Evolutionary conservation across 441 rosid species (phyloP).

Genomic region (Isatis lusitanica): DNA sequence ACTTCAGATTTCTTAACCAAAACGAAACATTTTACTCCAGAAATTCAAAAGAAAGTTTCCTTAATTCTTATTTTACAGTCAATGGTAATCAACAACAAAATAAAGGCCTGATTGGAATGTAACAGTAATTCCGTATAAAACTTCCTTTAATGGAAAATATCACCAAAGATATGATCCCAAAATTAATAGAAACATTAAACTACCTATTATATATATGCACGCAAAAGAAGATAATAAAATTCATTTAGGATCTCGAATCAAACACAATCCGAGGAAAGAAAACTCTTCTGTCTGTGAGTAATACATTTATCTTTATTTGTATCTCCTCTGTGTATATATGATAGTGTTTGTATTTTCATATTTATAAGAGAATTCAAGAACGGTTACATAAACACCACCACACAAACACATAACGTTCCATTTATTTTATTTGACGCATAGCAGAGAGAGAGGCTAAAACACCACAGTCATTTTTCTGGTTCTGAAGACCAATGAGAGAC

Average conservation of each 20-base stretch:
- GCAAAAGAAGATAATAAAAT: not conserved
- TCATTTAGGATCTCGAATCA: not conserved
- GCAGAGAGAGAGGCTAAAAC: not conserved
- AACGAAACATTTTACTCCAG: not conserved
- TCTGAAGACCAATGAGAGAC: slow-evolving; percentile 7
- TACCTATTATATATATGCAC: not conserved
- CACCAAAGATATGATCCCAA: slow-evolving; percentile 10
- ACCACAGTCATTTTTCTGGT: not conserved
- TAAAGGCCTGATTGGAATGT: not conserved
- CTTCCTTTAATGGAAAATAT: not conserved
- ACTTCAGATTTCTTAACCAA: not conserved
- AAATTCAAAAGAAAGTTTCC: slow-evolving; percentile 1
- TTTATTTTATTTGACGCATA: not conserved
- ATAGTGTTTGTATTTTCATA: not conserved
- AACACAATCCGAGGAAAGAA: slow-evolving; percentile 15
- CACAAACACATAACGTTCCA: not conserved
- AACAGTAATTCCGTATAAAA: not conserved
- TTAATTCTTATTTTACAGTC: not conserved
- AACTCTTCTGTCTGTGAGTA: slow-evolving; percentile 2
- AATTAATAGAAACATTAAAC: not conserved
- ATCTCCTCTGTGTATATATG: not conserved
- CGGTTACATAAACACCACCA: slow-evolving; percentile 7
- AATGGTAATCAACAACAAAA: not conserved
- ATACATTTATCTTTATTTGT: not conserved
- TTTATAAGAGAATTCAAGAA: not conserved